Evolutionary conservation across 2,329 filamentous ascomycete species (phyloP), one percentile per base, ranked within the genome.

Genomic region (Xylaria sp.): DNA sequence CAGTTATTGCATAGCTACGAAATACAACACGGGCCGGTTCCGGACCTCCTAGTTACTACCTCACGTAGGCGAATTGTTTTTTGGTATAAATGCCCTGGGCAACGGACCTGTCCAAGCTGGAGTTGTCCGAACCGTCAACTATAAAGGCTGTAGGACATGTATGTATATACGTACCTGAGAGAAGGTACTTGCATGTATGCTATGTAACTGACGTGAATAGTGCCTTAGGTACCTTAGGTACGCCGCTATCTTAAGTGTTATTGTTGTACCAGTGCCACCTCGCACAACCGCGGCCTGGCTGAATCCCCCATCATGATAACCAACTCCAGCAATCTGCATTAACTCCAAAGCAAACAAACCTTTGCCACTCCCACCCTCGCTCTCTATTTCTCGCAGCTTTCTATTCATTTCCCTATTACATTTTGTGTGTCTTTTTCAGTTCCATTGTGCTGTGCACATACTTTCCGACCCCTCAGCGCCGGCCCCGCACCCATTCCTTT

Each of bases 401-500:
- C 20, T 57, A 17, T 40, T 40, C 10, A 57, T 36, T 17, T 6
- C 26, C 20, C 36, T 6, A n/a, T 3, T 7, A 31, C 6, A 51
- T 31, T 17, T 31, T 53, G 10, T 23, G 10, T 23, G 13, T 31
- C 6, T 7, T 56, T 38, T 7, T 15, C 33, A 56, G 3, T 56
- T 23, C 20, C 10, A 1, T 23, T 38, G 13, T 56, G 31, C 11
- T 38, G 31, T 23, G 33, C 33, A 56, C 13, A 38, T 56, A 38
- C 31, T 10, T 38, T 13, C 53, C 4, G n/a, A 23, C 49, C 56
- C 40, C 40, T 38, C 33, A 36, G 7, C 33, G 11, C 7, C 13
- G 26, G 61, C 61, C 61, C 66, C 49, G 61, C 66, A 68, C 28
- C 6, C 36, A 36, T 42, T 33, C 31, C 64, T 57, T 11, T 42